Evolutionary conservation across 2,329 filamentous ascomycete species (phyloP).

Genomic region (Microsporum canis): DNA sequence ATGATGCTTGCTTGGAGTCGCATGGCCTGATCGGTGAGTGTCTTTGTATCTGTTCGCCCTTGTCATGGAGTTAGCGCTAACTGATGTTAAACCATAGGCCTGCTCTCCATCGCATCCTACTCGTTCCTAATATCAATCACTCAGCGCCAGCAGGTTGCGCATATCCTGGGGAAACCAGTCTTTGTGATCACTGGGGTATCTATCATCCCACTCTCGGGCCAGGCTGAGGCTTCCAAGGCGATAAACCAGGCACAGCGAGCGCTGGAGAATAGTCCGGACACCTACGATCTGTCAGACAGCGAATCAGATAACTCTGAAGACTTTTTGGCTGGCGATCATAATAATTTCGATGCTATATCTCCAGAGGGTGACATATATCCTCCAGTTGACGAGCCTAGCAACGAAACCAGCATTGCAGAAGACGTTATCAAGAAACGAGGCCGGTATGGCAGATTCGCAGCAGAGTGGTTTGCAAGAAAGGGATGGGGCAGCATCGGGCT

Average conservation of each 20-base stretch:
- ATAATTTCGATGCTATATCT: slow-evolving; percentile 18
- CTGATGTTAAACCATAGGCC: slow-evolving; percentile 43
- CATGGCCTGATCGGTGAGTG: slow-evolving; percentile 47
- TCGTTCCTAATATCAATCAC: slow-evolving; percentile 83
- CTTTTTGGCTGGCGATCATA: slow-evolving; percentile 2
- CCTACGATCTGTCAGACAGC: slow-evolving; percentile 18
- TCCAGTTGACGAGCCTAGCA: slow-evolving; percentile 30
- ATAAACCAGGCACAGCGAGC: slow-evolving; percentile 38
- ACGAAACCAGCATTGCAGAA: slow-evolving; percentile 52
- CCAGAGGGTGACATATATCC: slow-evolving; percentile 19
- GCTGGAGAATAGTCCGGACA: slow-evolving; percentile 27
- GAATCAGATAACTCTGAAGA: slow-evolving; percentile 11
- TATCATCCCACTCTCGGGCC: slow-evolving; percentile 74
- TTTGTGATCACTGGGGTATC: slow-evolving; percentile 84
- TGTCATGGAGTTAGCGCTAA: neutral
- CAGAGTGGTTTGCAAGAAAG: slow-evolving; percentile 79
- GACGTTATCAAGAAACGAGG: slow-evolving; percentile 78
- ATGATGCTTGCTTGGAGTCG: slow-evolving; percentile 35
- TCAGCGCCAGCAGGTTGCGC: slow-evolving; percentile 74
- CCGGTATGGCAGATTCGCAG: slow-evolving; percentile 77
- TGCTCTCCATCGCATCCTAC: slow-evolving; percentile 69
- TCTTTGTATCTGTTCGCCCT: neutral
- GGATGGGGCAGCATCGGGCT: slow-evolving; percentile 46
- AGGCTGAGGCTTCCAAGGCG: slow-evolving; percentile 59
- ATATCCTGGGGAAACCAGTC: slow-evolving; percentile 67